Conservation (phyloP, 139 green algal species). For the Closterium sp. region DNA sequence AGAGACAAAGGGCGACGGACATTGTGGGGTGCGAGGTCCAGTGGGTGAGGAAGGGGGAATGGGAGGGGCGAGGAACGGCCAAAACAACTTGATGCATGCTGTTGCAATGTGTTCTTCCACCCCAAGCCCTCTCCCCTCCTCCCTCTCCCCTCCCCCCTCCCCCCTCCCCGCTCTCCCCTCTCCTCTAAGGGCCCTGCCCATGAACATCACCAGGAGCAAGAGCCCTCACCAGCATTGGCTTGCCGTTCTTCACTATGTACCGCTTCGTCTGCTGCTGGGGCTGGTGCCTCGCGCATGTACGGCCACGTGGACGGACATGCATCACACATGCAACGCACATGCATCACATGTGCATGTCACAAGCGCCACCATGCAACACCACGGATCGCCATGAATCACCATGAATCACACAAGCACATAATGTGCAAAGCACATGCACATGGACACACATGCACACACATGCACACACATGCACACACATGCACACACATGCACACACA, state of each 20-base stretch:
- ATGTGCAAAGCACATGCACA: no score
- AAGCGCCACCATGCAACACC: no score
- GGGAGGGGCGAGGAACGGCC: no score
- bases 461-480: neutral
- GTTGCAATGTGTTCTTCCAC: neutral
- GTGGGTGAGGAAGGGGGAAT: neutral
- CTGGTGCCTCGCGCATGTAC: neutral
- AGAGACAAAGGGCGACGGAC: no score
- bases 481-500: neutral
- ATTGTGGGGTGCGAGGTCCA: no score
- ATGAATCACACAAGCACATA: neutral
- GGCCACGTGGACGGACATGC: neutral
- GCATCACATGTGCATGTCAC: neutral
- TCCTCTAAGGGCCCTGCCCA: no score
- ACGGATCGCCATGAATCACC: no score
- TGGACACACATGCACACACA: neutral
- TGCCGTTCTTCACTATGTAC: constrained; percentile 42
- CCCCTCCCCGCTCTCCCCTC: no score
- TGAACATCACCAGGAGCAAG: neutral
- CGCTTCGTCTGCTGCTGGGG: constrained; percentile 34
- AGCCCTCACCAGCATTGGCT: constrained; percentile 17
- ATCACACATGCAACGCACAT: neutral
- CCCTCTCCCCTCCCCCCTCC: no score
- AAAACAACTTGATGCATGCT: neutral
- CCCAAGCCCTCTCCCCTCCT: neutral